Percentiles rank a stretch among this genome's conserved stretches.
These are phyloP conservation scores for Suillus cothurnatus DNA, from an alignment of 768 basidiomycete species.

Conservation along the genomic window DNA sequence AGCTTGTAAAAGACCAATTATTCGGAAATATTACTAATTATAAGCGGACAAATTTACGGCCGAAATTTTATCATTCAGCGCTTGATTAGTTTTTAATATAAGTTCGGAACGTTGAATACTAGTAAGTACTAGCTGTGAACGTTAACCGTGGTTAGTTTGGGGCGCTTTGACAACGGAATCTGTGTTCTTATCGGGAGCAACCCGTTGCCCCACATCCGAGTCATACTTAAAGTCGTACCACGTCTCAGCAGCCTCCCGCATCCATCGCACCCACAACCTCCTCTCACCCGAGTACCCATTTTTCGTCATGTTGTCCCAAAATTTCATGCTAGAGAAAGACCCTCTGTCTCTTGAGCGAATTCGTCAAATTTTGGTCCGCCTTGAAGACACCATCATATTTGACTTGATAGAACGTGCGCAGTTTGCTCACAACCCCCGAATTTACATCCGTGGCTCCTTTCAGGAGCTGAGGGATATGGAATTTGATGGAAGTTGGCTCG, in stretches of 20 bases:
- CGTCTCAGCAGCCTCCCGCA: neutral
- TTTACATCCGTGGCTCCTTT: conserved; percentile 83
- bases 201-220: neutral
- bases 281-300: conserved; percentile 12
- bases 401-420: conserved; percentile 96
- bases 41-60: neutral
- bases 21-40: neutral
- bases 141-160: neutral
- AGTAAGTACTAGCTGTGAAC: too few species aligned
- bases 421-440: conserved; percentile 90
- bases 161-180: neutral
- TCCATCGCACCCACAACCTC: neutral
- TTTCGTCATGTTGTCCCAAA: conserved; percentile 54
- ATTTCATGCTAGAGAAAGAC: conserved; percentile 69
- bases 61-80: neutral
- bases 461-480: conserved; percentile 71
- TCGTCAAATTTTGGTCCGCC: conserved; percentile 79
- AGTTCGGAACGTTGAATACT: neutral
- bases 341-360: conserved; percentile 90
- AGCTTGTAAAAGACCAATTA: too few species aligned
- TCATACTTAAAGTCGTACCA: conserved; percentile 9
- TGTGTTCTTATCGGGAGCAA: neutral
- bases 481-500: conserved; percentile 89
- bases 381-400: conserved; percentile 99
- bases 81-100: neutral